Evolutionary conservation across 345 rosid species (phyloP).

Genomic region (Salix caprea): DNA sequence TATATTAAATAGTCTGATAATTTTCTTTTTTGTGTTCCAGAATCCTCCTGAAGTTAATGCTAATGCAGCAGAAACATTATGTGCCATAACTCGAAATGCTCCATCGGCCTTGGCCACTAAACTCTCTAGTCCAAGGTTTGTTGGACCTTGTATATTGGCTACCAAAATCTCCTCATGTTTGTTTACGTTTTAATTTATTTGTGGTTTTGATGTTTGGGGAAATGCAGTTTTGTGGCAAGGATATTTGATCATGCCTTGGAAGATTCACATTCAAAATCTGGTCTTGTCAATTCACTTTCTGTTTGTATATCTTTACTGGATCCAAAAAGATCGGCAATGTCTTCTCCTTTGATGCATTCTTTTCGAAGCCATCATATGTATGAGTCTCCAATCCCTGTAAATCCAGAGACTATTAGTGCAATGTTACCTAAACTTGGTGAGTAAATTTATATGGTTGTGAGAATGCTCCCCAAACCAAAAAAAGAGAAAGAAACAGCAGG

Average conservation of each 20-base stretch:
- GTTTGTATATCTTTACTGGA: conserved; percentile 94
- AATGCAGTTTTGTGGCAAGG: conserved; percentile 76
- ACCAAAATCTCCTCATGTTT: neutral
- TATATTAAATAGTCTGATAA: conserved; percentile 15
- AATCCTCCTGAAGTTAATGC: conserved; percentile 84
- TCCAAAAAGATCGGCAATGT: conserved; percentile 69
- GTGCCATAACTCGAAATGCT: conserved; percentile 86
- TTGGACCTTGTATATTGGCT: conserved; percentile 2
- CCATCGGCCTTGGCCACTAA: conserved; percentile 88
- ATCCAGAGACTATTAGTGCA: conserved; percentile 79
- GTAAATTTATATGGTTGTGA: conserved; percentile 13
- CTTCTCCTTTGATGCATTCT: conserved; percentile 71
- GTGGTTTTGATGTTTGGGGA: neutral
- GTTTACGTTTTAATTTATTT: neutral
- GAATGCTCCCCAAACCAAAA: neutral
- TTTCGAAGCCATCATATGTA: conserved; percentile 77
- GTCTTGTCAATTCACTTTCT: conserved; percentile 89
- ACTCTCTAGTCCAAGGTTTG: conserved; percentile 85
- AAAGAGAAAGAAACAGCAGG: neutral
- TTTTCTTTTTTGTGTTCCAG: conserved; percentile 41
- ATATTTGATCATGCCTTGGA: conserved; percentile 93
- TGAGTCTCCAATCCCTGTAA: conserved; percentile 67
- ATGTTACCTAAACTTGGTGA: conserved; percentile 96
- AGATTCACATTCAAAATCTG: conserved; percentile 80
- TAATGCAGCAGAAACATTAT: conserved; percentile 88